Evolutionary conservation across 306 rosid species (phyloP), one percentile per base, ranked within the genome.

Genomic region (Glycyrrhiza uralensis): DNA sequence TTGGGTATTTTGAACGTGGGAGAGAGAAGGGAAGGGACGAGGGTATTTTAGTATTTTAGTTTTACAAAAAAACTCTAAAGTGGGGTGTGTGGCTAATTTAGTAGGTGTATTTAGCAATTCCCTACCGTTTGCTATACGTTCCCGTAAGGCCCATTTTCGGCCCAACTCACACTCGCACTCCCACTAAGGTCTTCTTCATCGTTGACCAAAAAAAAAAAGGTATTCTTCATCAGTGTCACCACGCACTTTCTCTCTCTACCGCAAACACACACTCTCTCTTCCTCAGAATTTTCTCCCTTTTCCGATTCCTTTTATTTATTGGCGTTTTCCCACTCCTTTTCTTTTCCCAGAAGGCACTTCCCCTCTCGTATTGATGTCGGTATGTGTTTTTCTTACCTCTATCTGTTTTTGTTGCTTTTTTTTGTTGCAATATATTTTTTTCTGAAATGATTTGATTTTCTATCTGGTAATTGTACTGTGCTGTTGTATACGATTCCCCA

Each of bases 291-390:
- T 56, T 74, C 72, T 69, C 18, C 55, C 10, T 42, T 75, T 35
- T 72, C 54, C 72, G 68, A 85, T 79, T 80, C 49, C 72, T 39
- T 68, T 68, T 50, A 39, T 58, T 41, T 65, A 76, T 72, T 65
- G 11, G 12, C 66, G 39, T 68, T 61, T 72, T 26, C 59, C 20
- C 50, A 15, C 29, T 30, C 77, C 17, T 18, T 60, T 72, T 49
- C 73, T 62, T 51, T 84, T 66, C 85, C 69, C 69, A 38, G 51
- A 76, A 79, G 62, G 62, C 24, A 15, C 19, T 22, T 19, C 61
- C 39, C 65, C 81, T 57, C 69, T 68, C 69, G 86, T 67, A 85
- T 89, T 90, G 85, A 93, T 93, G 98, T 89, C 98, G 97, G 98
- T 93, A 93, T 45, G 97, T 79, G 26, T 24, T 45, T 46, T 22